phyloP scores from a whole-genome alignment of 2,329 filamentous ascomycete genomes.

The Fusarium sp. region DNA sequence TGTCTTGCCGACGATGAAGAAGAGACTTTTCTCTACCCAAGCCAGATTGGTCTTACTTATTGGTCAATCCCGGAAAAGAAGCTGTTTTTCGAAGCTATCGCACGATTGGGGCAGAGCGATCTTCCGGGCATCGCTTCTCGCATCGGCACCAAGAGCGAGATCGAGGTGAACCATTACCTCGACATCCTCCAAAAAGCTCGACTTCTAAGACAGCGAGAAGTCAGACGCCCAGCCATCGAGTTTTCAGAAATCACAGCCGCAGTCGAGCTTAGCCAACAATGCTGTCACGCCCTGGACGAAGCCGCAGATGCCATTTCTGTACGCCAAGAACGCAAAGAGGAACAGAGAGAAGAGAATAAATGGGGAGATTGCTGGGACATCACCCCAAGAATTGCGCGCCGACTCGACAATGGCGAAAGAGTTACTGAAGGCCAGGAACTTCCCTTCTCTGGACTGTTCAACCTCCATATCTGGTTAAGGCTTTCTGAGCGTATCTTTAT shows the following conservation, averaged over 20 bases:
- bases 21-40: constrained; percentile 52
- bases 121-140: constrained; percentile 72
- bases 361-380: constrained; percentile 80
- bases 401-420: constrained; percentile 48
- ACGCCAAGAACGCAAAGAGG: constrained; percentile 75
- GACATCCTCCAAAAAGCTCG: constrained; percentile 69
- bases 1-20: constrained; percentile 52
- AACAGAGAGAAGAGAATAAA: constrained; percentile 69
- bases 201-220: constrained; percentile 58
- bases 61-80: constrained; percentile 84
- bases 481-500: constrained; percentile 81
- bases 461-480: constrained; percentile 71
- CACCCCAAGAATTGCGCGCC: constrained; percentile 57
- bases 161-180: constrained; percentile 82
- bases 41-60: constrained; percentile 76
- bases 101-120: constrained; percentile 75
- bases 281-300: constrained; percentile 75
- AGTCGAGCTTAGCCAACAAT: constrained; percentile 77
- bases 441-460: constrained; percentile 71
- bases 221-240: constrained; percentile 54
- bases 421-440: constrained; percentile 51
- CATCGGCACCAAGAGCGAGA: constrained; percentile 79
- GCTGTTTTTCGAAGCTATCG: constrained; percentile 76
- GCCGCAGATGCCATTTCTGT: constrained; percentile 77
- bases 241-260: constrained; percentile 78